These are phyloP conservation scores for Hymenoscyphus fraxineus DNA, from an alignment of 2,329 filamentous ascomycete species.

Conservation along the genomic window DNA sequence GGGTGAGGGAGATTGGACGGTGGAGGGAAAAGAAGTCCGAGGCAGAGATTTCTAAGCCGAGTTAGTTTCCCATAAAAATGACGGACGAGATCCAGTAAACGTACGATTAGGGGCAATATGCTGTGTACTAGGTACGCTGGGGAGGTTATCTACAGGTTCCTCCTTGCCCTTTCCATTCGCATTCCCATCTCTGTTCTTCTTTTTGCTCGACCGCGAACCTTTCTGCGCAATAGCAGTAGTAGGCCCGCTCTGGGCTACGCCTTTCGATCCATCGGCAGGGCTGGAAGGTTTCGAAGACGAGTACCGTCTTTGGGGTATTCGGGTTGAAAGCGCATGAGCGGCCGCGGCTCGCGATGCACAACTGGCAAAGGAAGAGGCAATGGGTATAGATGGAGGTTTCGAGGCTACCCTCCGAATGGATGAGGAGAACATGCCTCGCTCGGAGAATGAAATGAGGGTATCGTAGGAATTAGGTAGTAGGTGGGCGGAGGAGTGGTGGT, in stretches of 20 bases:
- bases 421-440: constrained; percentile 35
- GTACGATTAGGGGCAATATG: constrained; percentile 65
- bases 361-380: constrained; percentile 25
- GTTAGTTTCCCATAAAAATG: constrained; percentile 1
- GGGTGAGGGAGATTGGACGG: constrained; percentile 84
- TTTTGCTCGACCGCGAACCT: constrained; percentile 44
- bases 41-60: constrained; percentile 68
- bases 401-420: constrained; percentile 33
- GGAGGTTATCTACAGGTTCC: constrained; percentile 54
- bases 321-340: constrained; percentile 30
- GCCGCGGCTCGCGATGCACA: constrained; percentile 27
- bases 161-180: constrained; percentile 37
- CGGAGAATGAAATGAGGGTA: neutral
- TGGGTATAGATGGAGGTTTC: constrained; percentile 27
- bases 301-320: constrained; percentile 33
- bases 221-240: constrained; percentile 39
- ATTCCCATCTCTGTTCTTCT: constrained; percentile 52
- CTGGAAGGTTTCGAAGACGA: constrained; percentile 39
- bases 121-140: constrained; percentile 71
- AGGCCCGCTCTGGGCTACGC: constrained; percentile 25
- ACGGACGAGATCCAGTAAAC: constrained; percentile 2
- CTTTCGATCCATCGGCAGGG: constrained; percentile 35
- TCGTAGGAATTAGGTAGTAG: neutral
- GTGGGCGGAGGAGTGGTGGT: neutral
- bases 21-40: constrained; percentile 96